Base-by-base conservation (phyloP, 805 yeast species). In the Kazachstania psychrophila region DNA sequence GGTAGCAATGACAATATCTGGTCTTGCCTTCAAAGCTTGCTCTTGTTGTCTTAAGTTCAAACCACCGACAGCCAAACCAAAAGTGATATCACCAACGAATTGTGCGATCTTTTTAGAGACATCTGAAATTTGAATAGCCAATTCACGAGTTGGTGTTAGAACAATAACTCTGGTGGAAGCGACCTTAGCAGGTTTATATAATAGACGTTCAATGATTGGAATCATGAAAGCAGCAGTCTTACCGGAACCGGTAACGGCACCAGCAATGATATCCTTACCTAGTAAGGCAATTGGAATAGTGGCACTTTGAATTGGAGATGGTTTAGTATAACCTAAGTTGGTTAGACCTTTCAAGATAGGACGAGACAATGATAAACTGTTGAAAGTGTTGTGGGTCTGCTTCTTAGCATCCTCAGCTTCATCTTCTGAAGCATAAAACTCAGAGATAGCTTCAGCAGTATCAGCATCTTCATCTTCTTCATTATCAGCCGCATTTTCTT, bases 241-340 rank as follows among this genome's bases (percentile, higher is more conserved):
- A 73, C 99, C 99, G 15, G 97, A 89, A 66, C 99, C 99, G 4
- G 99, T 92, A 17, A 85, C 95, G 24, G 99, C 99, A 68, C 97
- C 97, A 13, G 97, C 99, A 51, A 92, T 96, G 35, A 92, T 77
- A 62, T 92, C 99, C 56, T 85, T 89, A 51, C 99, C 99, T 44
- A 84, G 58, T 28, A 92, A 68, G 1, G 96, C 95, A 39, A 89
- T 77, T 11, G 99, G 98, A 43, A 92, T 88, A 7, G 94, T 76
- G 1, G 96, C 83, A 42, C 88, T 70, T 66, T 92, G 98, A 64
- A 92, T 85, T 11, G 96, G 95, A 0, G 96, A 82, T 6, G 98
- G 98, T 34, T 72, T 73, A n/a, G 76, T 56, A 58, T 88, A 92
- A 6, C 94, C 94, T 26, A 92, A 66, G 23, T 77, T 77, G 11